phyloP scores from a whole-genome alignment of 208 protist species.

The Leishmania amazonensis region DNA sequence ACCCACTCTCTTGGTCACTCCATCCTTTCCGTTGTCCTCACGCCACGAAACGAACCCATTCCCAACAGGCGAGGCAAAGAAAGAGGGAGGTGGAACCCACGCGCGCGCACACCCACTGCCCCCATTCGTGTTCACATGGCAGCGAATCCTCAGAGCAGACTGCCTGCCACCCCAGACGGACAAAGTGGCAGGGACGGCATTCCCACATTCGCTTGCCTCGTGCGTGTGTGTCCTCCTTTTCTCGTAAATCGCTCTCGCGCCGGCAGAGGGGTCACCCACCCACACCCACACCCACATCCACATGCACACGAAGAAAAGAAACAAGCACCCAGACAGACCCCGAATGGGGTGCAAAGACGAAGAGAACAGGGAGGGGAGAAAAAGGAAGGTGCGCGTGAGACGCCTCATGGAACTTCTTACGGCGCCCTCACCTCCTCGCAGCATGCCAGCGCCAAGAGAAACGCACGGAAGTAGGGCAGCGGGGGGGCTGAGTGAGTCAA shows the following conservation, averaged over 20 bases:
- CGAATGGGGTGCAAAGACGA: not conserved
- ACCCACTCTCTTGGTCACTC: not conserved
- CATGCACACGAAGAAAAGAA: not conserved
- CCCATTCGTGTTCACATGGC: not conserved
- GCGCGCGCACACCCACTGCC: not conserved
- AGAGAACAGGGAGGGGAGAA: not conserved
- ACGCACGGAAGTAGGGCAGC: not conserved
- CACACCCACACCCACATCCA: not conserved
- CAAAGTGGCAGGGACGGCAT: not conserved
- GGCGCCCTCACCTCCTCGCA: not conserved
- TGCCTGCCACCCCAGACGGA: not conserved
- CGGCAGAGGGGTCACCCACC: too few relatives aligned
- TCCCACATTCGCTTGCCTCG: not conserved
- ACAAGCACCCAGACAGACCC: not conserved
- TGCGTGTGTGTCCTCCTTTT: not conserved
- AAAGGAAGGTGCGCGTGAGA: slow-evolving; percentile 5
- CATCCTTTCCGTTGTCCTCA: not conserved
- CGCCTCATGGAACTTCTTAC: slow-evolving; percentile 8
- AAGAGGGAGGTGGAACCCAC: not conserved
- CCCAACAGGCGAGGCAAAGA: not conserved
- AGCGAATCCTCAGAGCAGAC: not conserved
- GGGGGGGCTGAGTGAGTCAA: not conserved
- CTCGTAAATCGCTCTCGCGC: too few relatives aligned
- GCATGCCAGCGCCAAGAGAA: not conserved
- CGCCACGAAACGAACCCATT: not conserved